Evolutionary conservation across 768 basidiomycete genomes (phyloP), one percentile per base, ranked within the genome.

Genomic region (Russula virescens): DNA sequence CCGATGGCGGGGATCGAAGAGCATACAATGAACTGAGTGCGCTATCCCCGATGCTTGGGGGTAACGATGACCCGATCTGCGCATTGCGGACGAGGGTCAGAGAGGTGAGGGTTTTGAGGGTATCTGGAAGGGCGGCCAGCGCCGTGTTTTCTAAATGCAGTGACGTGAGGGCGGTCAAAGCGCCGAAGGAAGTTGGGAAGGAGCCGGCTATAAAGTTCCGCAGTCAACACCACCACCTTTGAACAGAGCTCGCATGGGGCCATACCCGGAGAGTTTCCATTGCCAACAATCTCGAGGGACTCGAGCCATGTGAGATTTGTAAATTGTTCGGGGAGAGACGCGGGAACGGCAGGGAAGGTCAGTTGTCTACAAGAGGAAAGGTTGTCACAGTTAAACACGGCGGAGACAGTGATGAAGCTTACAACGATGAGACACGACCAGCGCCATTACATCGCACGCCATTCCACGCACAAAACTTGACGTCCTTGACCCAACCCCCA

Each of bases 341-440:
- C 73, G n/a, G 81, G 80, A 11, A 83, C 74, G 8, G 75, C 79
- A 9, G 81, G 81, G 63, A 77, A 81, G 0, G 73, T 75, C 28
- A 82, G 70, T 62, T 72, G 71, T 57, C 72, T 81, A 65, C 40
- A 26, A 26, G 2, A 23, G 42, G 28, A 52, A 19, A 54, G 21
- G 28, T 31, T 13, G 21, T 26, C 18, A 19, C 14, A 43, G 6
- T 26, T 28, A 6, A 45, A 14, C 25, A 16, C 42, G 21, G 62
- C 34, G 13, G 21, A 26, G 38, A 31, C 35, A 14, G 43, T 10
- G 43, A 8, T 43, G 54, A 31, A 1, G 75, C 80, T 66, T 46
- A 81, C 80, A 82, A 61, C 9, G 75, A 75, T 18, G 73, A 69
- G 3, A 82, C 75, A 31, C 70, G 66, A 4, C 80, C 80, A 25